Evolutionary conservation across 2,329 filamentous ascomycete species (phyloP).

Genomic region (Fusarium bulbicola): DNA sequence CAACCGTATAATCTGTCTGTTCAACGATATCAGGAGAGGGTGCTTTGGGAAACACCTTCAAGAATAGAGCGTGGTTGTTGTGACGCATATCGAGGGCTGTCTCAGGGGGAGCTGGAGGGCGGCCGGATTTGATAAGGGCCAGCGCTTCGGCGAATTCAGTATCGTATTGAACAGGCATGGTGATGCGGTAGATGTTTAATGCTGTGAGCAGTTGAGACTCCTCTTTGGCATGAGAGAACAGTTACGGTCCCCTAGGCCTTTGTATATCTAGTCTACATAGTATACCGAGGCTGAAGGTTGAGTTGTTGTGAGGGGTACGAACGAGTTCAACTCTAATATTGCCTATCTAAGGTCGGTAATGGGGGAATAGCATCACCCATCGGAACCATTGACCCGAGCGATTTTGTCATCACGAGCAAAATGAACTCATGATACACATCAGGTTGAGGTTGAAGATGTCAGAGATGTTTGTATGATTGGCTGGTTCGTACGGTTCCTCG

Average conservation of each 20-base stretch:
- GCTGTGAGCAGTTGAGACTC: background rate
- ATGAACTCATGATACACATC: background rate
- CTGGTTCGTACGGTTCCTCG: constrained; percentile 1
- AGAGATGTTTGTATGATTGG: background rate
- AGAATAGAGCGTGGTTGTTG: constrained; percentile 7
- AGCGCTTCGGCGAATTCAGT: constrained; percentile 30
- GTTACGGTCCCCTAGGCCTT: background rate
- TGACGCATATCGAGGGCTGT: constrained; percentile 26
- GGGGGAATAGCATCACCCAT: background rate
- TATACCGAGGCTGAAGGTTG: background rate
- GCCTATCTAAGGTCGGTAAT: background rate
- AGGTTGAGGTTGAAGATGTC: background rate
- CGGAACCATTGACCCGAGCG: background rate
- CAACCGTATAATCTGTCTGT: constrained; percentile 18
- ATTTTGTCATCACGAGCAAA: background rate
- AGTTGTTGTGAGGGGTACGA: background rate
- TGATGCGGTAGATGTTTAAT: background rate
- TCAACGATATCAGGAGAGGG: background rate
- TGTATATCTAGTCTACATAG: background rate
- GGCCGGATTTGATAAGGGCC: constrained; percentile 14
- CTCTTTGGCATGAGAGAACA: background rate
- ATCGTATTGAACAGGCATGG: constrained; percentile 32
- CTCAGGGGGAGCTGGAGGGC: background rate
- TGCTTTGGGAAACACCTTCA: constrained; percentile 2
- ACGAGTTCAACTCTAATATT: background rate